phyloP scores from a whole-genome alignment of 1,284 basidiomycete genomes.

The Microbotryum scabiosae region DNA sequence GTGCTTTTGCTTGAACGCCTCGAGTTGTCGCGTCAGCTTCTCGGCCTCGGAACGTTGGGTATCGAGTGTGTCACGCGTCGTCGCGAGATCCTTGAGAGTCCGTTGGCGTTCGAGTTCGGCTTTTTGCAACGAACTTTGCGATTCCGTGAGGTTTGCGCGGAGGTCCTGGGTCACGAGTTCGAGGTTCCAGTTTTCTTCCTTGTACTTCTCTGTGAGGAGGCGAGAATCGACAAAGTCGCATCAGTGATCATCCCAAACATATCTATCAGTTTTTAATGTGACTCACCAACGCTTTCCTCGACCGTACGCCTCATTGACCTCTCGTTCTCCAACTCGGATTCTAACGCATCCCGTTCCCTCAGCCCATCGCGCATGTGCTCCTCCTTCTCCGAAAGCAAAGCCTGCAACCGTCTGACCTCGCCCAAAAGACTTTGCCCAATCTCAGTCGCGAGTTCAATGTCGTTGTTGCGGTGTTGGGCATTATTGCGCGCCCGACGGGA shows the following conservation, averaged over 20 bases:
- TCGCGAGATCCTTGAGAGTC: slow-evolving; percentile 62
- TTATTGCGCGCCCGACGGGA: slow-evolving; percentile 43
- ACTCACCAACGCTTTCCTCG: slow-evolving; percentile 65
- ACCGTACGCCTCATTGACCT: slow-evolving; percentile 53
- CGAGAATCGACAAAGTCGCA: neutral
- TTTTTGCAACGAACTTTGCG: slow-evolving; percentile 58
- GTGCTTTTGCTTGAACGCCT: slow-evolving; percentile 78
- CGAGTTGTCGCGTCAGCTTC: slow-evolving; percentile 55
- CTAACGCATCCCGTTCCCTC: slow-evolving; percentile 73
- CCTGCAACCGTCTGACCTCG: slow-evolving; percentile 79
- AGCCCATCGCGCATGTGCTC: slow-evolving; percentile 76
- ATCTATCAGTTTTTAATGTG: neutral
- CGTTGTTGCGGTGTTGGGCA: slow-evolving; percentile 40
- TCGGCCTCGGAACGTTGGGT: slow-evolving; percentile 80
- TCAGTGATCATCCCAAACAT: slow-evolving; percentile 12
- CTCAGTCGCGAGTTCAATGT: slow-evolving; percentile 83
- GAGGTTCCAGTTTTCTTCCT: slow-evolving; percentile 98
- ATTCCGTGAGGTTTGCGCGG: slow-evolving; percentile 58
- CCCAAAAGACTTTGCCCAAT: slow-evolving; percentile 82
- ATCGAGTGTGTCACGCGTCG: slow-evolving; percentile 67
- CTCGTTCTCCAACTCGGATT: slow-evolving; percentile 53
- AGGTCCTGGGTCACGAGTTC: slow-evolving; percentile 87
- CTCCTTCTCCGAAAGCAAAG: slow-evolving; percentile 75
- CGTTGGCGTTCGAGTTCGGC: slow-evolving; percentile 76
- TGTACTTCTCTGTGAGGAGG: slow-evolving; percentile 62